A percentile compares a stretch with the other conserved stretches of the same genome.
Evolutionary conservation across 495 filamentous ascomycete genomes (phyloP).

Genomic region (Penicillium samsonianum): DNA sequence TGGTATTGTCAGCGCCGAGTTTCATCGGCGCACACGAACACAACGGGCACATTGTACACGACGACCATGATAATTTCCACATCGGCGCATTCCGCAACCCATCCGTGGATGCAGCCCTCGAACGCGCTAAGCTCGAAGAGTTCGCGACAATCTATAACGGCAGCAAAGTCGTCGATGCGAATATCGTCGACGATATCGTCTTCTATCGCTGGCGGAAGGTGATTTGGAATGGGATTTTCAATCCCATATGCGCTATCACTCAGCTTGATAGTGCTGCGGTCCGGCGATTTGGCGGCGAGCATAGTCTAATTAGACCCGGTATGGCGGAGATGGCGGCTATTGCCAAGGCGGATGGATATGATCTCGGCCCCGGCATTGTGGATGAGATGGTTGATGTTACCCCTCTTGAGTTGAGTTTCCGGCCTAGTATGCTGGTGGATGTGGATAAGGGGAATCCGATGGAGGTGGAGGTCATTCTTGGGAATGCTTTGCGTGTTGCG

Average conservation of each 20-base stretch:
- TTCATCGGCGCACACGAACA: constrained; percentile 21
- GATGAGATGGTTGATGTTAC: constrained; percentile 14
- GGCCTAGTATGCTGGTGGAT: constrained; percentile 22
- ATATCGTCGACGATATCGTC: constrained; percentile 16
- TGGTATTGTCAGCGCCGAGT: constrained; percentile 14
- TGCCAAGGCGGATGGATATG: constrained; percentile 20
- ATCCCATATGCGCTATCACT: constrained; percentile 20
- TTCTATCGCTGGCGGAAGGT: constrained; percentile 21
- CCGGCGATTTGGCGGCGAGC: constrained; percentile 7
- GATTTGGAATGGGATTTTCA: constrained; percentile 21
- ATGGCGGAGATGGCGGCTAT: constrained; percentile 23
- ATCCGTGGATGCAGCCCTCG: constrained; percentile 1
- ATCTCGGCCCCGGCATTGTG: constrained; percentile 12
- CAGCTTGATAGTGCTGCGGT: constrained; percentile 21
- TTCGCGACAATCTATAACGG: constrained; percentile 18
- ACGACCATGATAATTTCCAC: constrained; percentile 17
- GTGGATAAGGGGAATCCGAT: constrained; percentile 20
- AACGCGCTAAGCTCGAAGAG: constrained; percentile 13
- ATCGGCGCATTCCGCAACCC: constrained; percentile 15
- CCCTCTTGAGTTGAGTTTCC: constrained; percentile 17
- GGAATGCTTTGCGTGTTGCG: constrained; percentile 19
- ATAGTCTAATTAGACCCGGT: constrained; percentile 19
- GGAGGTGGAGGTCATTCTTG: constrained; percentile 23
- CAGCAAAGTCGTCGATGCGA: constrained; percentile 13
- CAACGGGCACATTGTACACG: constrained; percentile 17